Conservation (phyloP, 129 eudicot species). For the Flaveria sonorensis region DNA sequence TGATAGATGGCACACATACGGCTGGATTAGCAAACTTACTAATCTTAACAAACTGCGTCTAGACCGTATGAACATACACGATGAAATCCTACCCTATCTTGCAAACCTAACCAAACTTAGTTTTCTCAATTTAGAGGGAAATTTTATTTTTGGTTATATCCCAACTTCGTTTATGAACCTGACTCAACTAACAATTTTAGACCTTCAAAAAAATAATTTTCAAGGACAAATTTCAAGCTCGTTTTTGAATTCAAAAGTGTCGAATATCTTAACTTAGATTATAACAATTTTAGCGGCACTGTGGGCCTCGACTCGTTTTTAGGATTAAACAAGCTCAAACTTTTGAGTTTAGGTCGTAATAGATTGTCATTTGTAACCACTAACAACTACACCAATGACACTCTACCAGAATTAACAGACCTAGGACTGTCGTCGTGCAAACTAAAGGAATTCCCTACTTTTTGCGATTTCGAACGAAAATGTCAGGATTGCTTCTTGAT, state of each 20-base stretch:
- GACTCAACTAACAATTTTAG: slow-evolving; percentile 6
- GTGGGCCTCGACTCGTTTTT: neutral
- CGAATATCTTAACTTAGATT: too few species aligned
- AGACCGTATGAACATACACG: neutral
- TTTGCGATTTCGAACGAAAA: neutral
- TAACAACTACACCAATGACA: slow-evolving; percentile 21
- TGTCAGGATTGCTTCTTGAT: too few species aligned
- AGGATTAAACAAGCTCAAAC: neutral
- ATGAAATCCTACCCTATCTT: too few species aligned
- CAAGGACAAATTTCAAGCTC: too few species aligned
- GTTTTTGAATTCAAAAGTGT: too few species aligned
- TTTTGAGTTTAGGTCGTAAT: neutral
- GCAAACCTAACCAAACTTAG: slow-evolving; percentile 34
- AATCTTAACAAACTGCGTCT: neutral
- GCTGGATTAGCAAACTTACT: slow-evolving; percentile 12
- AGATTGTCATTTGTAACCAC: neutral
- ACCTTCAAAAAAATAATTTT: too few species aligned
- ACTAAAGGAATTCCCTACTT: slow-evolving; percentile 23
- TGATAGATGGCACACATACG: neutral
- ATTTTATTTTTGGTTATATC: slow-evolving; percentile 27
- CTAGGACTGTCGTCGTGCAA: slow-evolving; percentile 9
- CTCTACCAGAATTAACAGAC: neutral
- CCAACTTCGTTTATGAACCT: slow-evolving; percentile 35
- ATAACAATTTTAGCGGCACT: neutral
- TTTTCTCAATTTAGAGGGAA: neutral